phyloP scores from a whole-genome alignment of 805 yeast genomes.

The Wickerhamiella kazuoi region DNA sequence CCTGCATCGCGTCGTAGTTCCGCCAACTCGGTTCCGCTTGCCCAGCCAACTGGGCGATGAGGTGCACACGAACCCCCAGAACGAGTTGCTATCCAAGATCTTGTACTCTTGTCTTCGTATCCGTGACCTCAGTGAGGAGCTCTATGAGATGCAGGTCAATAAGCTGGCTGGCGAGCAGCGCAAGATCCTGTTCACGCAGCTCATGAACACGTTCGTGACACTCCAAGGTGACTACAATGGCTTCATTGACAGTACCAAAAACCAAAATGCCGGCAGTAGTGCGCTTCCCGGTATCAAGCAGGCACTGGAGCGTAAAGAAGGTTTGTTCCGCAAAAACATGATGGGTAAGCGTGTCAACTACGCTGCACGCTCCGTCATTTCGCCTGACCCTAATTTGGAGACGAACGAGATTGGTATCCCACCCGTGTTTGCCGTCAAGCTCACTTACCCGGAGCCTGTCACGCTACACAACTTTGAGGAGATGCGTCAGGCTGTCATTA shows the following conservation, averaged over 20 bases:
- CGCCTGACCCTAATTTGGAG: slow-evolving; percentile 96
- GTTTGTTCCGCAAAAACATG: slow-evolving; percentile 95
- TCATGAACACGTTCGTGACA: slow-evolving; percentile 91
- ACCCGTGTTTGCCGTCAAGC: slow-evolving; percentile 88
- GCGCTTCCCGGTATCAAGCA: slow-evolving; percentile 95
- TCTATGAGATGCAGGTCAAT: slow-evolving; percentile 42
- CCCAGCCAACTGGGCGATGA: slow-evolving; percentile 97
- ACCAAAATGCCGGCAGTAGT: slow-evolving; percentile 53
- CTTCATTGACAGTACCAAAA: slow-evolving; percentile 80
- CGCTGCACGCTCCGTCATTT: slow-evolving; percentile 96
- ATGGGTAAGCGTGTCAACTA: slow-evolving; percentile 99
- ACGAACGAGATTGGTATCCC: slow-evolving; percentile 98
- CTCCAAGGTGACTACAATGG: slow-evolving; percentile 90
- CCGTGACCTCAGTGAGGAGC: slow-evolving; percentile 76
- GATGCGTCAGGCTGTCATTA: slow-evolving; percentile 82
- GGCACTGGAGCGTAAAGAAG: slow-evolving; percentile 95
- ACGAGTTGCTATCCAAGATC: slow-evolving; percentile 67
- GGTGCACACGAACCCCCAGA: slow-evolving; percentile 84
- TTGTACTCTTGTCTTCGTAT: slow-evolving; percentile 65
- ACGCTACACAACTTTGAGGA: slow-evolving; percentile 81
- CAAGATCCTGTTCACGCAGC: slow-evolving; percentile 61
- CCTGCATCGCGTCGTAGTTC: slow-evolving; percentile 74
- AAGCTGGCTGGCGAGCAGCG: slow-evolving; percentile 46
- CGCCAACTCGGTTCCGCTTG: slow-evolving; percentile 89
- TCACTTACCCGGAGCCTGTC: slow-evolving; percentile 97